These are phyloP conservation scores for Lojkania enalia DNA, from an alignment of 2,329 filamentous ascomycete species.

Conservation along the genomic window DNA sequence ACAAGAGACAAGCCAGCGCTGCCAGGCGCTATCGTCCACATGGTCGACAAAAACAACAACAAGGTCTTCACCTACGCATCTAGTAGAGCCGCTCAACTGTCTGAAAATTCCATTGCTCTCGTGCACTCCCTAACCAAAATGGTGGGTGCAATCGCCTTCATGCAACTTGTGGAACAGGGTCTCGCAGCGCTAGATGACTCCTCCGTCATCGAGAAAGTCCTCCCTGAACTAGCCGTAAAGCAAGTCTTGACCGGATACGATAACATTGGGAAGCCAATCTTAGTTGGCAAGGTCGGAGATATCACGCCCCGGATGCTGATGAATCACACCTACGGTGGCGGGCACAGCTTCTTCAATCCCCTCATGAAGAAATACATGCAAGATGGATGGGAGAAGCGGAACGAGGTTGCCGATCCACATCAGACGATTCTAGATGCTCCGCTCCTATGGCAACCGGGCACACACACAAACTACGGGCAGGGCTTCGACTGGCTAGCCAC, in stretches of 20 bases:
- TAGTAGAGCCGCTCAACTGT: constrained; percentile 8
- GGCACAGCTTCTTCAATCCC: constrained; percentile 48
- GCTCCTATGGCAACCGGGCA: constrained; percentile 47
- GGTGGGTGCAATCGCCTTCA: constrained; percentile 27
- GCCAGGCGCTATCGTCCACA: constrained; percentile 25
- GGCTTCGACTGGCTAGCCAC: constrained; percentile 55
- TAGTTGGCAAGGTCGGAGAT: constrained; percentile 15
- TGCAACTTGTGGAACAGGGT: constrained; percentile 27
- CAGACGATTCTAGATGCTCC: constrained; percentile 18
- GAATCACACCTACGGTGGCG: constrained; percentile 55
- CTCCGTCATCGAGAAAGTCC: constrained; percentile 13
- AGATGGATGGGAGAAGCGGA: constrained; percentile 12
- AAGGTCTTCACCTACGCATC: constrained; percentile 25
- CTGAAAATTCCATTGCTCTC: constrained; percentile 17
- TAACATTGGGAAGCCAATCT: constrained; percentile 12
- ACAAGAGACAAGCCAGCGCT: constrained; percentile 7
- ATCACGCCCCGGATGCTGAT: constrained; percentile 45
- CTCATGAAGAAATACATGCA: constrained; percentile 36
- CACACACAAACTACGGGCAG: constrained; percentile 55
- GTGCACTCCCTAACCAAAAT: constrained; percentile 30
- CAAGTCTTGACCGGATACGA: constrained; percentile 22
- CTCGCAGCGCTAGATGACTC: constrained; percentile 23
- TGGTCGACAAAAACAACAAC: constrained; percentile 20
- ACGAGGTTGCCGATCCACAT: constrained; percentile 21
- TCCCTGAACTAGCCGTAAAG: constrained; percentile 27